These are phyloP conservation scores for Cryoendolithus antarcticus DNA, from an alignment of 2,329 filamentous ascomycete species.

Conservation along the genomic window DNA sequence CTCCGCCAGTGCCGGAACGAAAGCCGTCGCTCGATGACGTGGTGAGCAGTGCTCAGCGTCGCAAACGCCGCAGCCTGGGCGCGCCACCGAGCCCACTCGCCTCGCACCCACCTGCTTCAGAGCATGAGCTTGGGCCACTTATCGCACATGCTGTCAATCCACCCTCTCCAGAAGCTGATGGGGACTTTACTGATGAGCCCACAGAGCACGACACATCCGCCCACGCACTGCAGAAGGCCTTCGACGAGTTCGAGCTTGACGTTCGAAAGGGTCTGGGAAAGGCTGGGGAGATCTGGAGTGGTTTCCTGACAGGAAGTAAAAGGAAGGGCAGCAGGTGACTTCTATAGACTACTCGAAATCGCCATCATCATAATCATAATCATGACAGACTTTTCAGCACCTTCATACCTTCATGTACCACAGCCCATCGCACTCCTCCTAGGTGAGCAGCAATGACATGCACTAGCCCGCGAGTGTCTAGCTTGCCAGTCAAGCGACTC, in stretches of 20 bases:
- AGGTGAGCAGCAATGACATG: constrained; percentile 44
- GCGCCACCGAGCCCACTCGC: constrained; percentile 14
- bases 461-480: constrained; percentile 40
- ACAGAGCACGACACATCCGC: not conserved
- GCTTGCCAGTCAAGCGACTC: constrained; percentile 28
- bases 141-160: not conserved
- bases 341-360: not conserved
- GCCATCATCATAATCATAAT: no score
- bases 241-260: constrained; percentile 18
- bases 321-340: not conserved
- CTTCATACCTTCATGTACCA: constrained; percentile 49
- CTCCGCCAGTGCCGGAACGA: not conserved
- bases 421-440: constrained; percentile 47
- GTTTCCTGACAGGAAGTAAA: constrained; percentile 4
- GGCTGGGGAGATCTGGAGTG: constrained; percentile 6
- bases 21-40: constrained; percentile 18
- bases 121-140: not conserved
- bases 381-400: constrained; percentile 32
- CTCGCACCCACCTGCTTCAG: constrained; percentile 12
- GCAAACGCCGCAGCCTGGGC: constrained; percentile 15
- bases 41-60: constrained; percentile 14
- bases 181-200: no score
- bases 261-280: constrained; percentile 11
- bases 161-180: not conserved
- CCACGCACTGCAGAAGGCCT: constrained; percentile 9